phyloP scores from a whole-genome alignment of 2,329 filamentous ascomycete species.

The Aspergillus hortae region DNA sequence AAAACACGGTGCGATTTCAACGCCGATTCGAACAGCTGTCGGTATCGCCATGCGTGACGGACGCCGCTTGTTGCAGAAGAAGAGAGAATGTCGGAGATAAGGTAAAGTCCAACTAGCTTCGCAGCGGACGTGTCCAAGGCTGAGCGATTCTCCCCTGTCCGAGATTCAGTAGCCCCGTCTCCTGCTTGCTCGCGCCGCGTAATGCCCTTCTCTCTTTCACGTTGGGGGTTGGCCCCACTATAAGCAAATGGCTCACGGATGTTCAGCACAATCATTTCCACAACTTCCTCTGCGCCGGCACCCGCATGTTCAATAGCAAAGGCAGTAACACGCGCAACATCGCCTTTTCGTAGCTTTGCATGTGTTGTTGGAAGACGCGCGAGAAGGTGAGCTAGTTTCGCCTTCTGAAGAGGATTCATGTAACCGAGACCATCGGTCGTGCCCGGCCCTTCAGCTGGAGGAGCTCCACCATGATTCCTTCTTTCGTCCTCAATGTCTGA shows the following conservation, averaged over 20 bases:
- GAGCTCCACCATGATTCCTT: conserved; percentile 42
- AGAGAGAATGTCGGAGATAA: conserved; percentile 75
- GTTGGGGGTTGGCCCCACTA: conserved; percentile 64
- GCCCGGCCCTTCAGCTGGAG: conserved; percentile 36
- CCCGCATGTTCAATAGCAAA: conserved; percentile 89
- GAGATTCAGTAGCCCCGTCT: conserved; percentile 28
- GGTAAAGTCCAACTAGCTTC: conserved; percentile 76
- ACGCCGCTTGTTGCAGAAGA: conserved; percentile 72
- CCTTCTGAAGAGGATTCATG: conserved; percentile 77
- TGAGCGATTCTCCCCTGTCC: conserved; percentile 33
- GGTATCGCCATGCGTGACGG: conserved; percentile 81
- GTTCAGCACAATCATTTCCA: conserved; percentile 82
- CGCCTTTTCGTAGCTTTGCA: conserved; percentile 72
- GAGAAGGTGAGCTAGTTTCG: conserved; percentile 80
- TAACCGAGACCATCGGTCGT: conserved; percentile 57
- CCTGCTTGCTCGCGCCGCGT: conserved; percentile 29
- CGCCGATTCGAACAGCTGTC: conserved; percentile 72
- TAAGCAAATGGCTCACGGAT: conserved; percentile 72
- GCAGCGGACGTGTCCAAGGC: conserved; percentile 64
- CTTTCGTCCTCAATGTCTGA: conserved; percentile 44
- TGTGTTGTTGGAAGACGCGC: conserved; percentile 74
- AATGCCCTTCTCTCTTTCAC: conserved; percentile 27
- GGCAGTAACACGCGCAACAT: conserved; percentile 78
- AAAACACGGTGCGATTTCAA: conserved; percentile 68
- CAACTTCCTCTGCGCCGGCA: conserved; percentile 81